These are phyloP conservation scores for Pichia californica DNA, from an alignment of 805 yeast species.

Conservation along the genomic window DNA sequence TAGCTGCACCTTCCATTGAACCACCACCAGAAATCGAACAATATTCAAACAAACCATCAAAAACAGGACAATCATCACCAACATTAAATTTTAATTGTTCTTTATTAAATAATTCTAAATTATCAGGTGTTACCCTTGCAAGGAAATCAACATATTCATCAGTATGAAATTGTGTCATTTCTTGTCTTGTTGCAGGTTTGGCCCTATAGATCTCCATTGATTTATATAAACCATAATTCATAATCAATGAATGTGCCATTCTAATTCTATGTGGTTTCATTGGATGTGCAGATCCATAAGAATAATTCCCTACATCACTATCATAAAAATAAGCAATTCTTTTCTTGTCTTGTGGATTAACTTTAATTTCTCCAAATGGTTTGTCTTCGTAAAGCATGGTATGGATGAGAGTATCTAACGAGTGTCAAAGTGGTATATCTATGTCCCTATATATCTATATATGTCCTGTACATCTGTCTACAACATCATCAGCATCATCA, in stretches of 20 bases:
- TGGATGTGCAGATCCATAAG: conserved; percentile 97
- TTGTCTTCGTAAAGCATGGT: conserved; percentile 45
- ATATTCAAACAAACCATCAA: conserved; percentile 71
- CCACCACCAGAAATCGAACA: conserved; percentile 84
- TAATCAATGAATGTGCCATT: conserved; percentile 95
- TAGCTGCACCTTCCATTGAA: conserved; percentile 83
- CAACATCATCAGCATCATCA: too few relatives aligned
- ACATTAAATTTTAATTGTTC: conserved; percentile 91
- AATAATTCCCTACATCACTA: conserved; percentile 95
- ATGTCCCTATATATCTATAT: neutral
- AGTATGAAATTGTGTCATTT: conserved; percentile 96
- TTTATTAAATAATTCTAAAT: conserved; percentile 75
- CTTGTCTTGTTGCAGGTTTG: conserved; percentile 95
- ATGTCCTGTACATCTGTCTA: neutral
- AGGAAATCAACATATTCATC: conserved; percentile 95
- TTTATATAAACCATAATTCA: conserved; percentile 94
- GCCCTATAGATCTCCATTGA: conserved; percentile 97
- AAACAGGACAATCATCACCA: conserved; percentile 90
- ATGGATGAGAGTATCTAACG: conserved; percentile 18
- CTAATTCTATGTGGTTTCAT: conserved; percentile 99
- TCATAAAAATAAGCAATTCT: conserved; percentile 77
- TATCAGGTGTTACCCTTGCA: conserved; percentile 87
- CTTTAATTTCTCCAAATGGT: conserved; percentile 59
- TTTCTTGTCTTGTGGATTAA: conserved; percentile 47
- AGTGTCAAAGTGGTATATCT: too few relatives aligned